Conservation (phyloP, 768 basidiomycete species). For the Mycena pura region DNA sequence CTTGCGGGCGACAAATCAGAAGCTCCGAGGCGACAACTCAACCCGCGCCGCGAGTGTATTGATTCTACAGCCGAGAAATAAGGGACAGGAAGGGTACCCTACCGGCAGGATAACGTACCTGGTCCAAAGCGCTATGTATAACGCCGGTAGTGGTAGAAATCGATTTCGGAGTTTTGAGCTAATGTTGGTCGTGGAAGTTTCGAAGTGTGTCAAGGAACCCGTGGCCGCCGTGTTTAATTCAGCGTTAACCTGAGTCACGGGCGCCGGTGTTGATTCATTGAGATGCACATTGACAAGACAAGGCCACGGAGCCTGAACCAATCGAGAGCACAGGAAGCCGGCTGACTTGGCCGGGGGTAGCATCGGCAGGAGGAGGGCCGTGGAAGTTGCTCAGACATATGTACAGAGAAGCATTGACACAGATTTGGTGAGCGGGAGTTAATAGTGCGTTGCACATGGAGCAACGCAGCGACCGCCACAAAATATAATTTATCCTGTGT, state of each 20-base stretch:
- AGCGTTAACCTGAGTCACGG: background rate
- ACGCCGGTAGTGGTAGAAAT: background rate
- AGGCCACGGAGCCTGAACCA: too few species aligned
- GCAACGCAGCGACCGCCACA: background rate
- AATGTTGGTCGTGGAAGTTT: background rate
- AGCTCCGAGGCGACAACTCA: background rate
- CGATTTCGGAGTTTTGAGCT: background rate
- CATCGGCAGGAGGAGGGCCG: too few species aligned
- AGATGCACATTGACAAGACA: too few species aligned
- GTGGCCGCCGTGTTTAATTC: constrained; percentile 1
- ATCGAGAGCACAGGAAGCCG: too few species aligned
- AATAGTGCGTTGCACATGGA: constrained; percentile 11
- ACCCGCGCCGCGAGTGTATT: background rate
- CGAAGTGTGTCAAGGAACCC: background rate
- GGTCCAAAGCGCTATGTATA: background rate
- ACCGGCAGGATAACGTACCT: background rate
- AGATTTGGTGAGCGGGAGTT: background rate
- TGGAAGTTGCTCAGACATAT: too few species aligned
- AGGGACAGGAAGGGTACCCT: background rate
- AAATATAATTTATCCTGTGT: too few species aligned
- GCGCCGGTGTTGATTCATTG: background rate
- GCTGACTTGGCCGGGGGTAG: too few species aligned
- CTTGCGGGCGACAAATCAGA: background rate
- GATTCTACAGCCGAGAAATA: background rate
- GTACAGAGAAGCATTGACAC: too few species aligned